Conservation (phyloP, 345 rosid genomes). For the Populus euphratica region DNA sequence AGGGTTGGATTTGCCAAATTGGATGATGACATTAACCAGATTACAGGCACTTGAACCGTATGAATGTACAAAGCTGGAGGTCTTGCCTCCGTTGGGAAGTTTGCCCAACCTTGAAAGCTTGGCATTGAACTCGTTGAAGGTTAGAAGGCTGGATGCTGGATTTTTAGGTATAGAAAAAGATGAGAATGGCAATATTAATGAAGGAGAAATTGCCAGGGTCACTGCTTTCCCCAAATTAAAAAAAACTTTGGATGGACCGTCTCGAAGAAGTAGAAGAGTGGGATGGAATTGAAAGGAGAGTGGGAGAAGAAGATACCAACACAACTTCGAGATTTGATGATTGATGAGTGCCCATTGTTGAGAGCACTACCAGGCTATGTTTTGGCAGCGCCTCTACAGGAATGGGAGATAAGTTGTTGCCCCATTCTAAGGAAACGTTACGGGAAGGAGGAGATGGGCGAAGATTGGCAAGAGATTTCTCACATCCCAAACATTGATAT, state of each 20-base stretch:
- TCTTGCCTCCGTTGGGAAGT: too few relatives aligned
- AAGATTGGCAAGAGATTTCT: slow-evolving; percentile 7
- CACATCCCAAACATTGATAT: neutral
- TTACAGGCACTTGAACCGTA: neutral
- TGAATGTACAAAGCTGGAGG: too few relatives aligned
- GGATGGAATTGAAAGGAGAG: neutral
- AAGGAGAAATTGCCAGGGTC: neutral
- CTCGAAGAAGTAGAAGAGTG: slow-evolving; percentile 4
- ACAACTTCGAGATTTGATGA: neutral
- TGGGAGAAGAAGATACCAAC: neutral
- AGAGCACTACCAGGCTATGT: slow-evolving; percentile 5
- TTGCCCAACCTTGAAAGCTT: neutral
- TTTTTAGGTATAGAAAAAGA: neutral
- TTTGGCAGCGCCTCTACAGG: neutral
- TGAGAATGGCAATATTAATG: too few relatives aligned
- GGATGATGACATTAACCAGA: slow-evolving; percentile 4
- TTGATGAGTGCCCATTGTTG: neutral
- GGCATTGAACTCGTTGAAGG: neutral
- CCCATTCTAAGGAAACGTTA: neutral
- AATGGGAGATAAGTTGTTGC: neutral
- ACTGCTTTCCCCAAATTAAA: slow-evolving; percentile 12
- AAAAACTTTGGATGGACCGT: neutral
- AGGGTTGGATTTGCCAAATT: neutral
- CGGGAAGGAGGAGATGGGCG: neutral
- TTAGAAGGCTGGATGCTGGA: slow-evolving; percentile 5